phyloP scores from a whole-genome alignment of 805 yeast genomes.

The baker's yeast (Saccharomyces cerevisiae) region DNA sequence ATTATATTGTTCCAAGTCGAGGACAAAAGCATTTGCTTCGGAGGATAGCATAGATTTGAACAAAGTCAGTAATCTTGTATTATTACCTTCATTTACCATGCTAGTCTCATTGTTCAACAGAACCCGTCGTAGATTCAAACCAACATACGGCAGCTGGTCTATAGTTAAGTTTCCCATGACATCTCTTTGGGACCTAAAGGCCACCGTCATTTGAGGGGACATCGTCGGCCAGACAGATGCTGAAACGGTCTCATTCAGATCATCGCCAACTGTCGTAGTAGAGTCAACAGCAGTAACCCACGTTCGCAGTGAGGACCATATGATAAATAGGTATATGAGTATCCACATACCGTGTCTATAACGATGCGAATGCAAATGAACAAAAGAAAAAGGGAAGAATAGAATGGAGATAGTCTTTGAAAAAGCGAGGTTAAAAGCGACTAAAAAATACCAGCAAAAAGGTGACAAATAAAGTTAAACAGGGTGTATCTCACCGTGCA shows the following conservation, averaged over 20 bases:
- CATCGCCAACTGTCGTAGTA: not conserved
- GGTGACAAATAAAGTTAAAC: not conserved
- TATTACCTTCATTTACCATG: constrained; percentile 25
- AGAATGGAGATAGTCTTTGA: not conserved
- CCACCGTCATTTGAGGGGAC: constrained; percentile 28
- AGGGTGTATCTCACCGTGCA: not conserved
- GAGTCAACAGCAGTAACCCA: not conserved
- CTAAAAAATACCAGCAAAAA: not conserved
- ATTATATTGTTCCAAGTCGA: constrained; percentile 53
- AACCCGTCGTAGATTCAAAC: constrained; percentile 32
- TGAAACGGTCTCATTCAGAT: not conserved
- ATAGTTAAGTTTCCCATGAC: constrained; percentile 34
- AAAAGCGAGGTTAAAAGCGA: not conserved
- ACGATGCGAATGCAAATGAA: not conserved
- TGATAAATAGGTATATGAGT: not conserved
- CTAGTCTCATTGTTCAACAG: constrained; percentile 21
- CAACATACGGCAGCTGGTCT: constrained; percentile 34
- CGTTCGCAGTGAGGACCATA: not conserved
- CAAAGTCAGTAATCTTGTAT: constrained; percentile 19
- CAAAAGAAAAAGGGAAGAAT: not conserved
- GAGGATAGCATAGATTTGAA: constrained; percentile 31
- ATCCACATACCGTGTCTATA: not conserved
- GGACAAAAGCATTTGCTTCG: constrained; percentile 40
- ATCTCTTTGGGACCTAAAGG: constrained; percentile 42
- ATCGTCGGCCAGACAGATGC: constrained; percentile 27